phyloP scores from a whole-genome alignment of 2,329 filamentous ascomycete species.

The Pyrenochaeta sp. region DNA sequence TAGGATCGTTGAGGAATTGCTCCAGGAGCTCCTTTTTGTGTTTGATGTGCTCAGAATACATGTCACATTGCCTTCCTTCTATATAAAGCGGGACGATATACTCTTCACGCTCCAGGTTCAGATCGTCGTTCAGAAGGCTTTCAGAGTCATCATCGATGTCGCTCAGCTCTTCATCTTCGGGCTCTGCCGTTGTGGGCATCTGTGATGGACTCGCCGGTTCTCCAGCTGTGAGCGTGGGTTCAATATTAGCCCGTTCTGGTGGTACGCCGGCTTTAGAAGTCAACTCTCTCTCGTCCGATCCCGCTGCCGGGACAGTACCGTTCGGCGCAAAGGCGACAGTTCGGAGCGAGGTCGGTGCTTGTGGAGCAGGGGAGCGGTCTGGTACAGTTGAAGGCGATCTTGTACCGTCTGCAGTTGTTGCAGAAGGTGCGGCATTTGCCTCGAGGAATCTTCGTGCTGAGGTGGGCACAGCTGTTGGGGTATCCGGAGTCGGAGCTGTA shows the following conservation, averaged over 20 bases:
- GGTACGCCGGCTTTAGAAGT: neutral
- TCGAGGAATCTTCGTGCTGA: conserved; percentile 8
- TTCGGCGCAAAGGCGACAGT: conserved; percentile 33
- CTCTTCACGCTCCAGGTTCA: conserved; percentile 38
- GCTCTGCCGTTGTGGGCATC: neutral
- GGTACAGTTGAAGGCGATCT: conserved; percentile 48
- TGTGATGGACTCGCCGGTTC: neutral
- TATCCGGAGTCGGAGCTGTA: neutral
- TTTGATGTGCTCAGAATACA: conserved; percentile 31
- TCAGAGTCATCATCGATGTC: conserved; percentile 30
- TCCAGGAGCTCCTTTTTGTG: conserved; percentile 29
- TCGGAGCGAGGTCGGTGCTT: conserved; percentile 37
- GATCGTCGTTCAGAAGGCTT: conserved; percentile 38
- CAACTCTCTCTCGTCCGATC: conserved; percentile 2
- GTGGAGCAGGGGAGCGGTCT: conserved; percentile 33
- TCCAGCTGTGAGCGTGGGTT: conserved; percentile 5
- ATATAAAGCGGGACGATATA: conserved; percentile 45
- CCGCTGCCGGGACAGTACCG: conserved; percentile 10
- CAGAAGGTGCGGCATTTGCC: conserved; percentile 4
- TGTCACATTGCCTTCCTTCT: conserved; percentile 39
- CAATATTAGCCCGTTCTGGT: conserved; percentile 10
- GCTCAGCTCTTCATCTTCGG: conserved; percentile 28
- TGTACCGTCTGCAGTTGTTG: conserved; percentile 31
- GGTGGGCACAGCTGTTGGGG: neutral
- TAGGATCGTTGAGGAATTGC: conserved; percentile 20